Evolutionary conservation across 257 asterid species (phyloP).

Genomic region (Fraxinus anomala): DNA sequence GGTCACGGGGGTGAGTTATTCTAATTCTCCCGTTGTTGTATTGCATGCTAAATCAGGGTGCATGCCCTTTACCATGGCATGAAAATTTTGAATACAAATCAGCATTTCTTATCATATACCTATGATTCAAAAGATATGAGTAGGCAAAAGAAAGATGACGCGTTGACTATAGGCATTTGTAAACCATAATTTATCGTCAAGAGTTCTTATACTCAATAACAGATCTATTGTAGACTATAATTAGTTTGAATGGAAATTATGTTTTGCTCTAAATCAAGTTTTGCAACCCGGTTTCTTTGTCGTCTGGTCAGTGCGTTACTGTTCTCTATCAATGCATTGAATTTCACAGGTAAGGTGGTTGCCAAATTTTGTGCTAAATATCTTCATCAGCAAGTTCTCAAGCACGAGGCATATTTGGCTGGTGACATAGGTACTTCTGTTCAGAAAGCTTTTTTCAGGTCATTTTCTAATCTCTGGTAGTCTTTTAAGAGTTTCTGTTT

Average conservation of each 20-base stretch:
- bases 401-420: constrained; percentile 43
- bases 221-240: neutral
- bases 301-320: neutral
- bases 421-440: constrained; percentile 43
- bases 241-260: neutral
- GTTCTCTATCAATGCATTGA: neutral
- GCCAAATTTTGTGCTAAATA: constrained; percentile 58
- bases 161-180: neutral
- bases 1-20: neutral
- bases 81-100: neutral
- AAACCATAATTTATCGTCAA: neutral
- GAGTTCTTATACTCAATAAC: neutral
- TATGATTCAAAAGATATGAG: neutral
- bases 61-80: neutral
- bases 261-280: neutral
- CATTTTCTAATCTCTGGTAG: neutral
- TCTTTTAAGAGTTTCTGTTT: neutral
- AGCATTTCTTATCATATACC: neutral
- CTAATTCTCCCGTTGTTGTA: neutral
- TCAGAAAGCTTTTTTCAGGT: constrained; percentile 53
- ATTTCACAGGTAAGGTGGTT: constrained; percentile 42
- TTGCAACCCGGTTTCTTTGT: neutral
- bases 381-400: constrained; percentile 52
- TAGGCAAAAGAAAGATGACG: neutral
- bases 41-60: neutral